These are phyloP conservation scores for Bruguiera parviflora DNA, from an alignment of 345 rosid species.

Conservation along the genomic window DNA sequence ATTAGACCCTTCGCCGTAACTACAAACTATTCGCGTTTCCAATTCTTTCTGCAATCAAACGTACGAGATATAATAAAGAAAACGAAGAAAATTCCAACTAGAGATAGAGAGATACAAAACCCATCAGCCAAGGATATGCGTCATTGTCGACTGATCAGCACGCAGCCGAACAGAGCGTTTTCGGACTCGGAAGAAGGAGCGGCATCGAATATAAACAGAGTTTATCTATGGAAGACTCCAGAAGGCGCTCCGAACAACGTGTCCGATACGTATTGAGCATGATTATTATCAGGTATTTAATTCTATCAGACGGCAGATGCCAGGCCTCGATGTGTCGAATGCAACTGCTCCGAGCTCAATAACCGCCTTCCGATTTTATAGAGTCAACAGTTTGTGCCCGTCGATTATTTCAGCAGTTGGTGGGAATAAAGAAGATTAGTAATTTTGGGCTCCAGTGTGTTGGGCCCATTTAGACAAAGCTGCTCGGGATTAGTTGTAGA, in stretches of 20 bases:
- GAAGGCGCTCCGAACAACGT: slow-evolving; percentile 2
- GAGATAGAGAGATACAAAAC: slow-evolving; percentile 6
- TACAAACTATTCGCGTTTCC: neutral
- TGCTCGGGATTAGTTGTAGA: too few relatives aligned
- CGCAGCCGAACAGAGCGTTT: neutral
- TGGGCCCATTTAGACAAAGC: too few relatives aligned
- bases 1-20: neutral
- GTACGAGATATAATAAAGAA: neutral
- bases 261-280: neutral
- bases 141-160: slow-evolving; percentile 2
- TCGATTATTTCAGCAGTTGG: too few relatives aligned
- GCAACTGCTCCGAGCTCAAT: too few relatives aligned
- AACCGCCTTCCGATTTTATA: too few relatives aligned
- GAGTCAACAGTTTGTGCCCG: too few relatives aligned
- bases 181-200: neutral
- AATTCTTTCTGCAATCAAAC: neutral
- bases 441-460: too few relatives aligned
- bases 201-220: too few relatives aligned
- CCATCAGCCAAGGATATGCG: slow-evolving; percentile 23
- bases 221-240: slow-evolving; percentile 9
- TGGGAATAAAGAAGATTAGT: too few relatives aligned
- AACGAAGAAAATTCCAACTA: neutral
- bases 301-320: too few relatives aligned
- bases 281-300: too few relatives aligned
- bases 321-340: too few relatives aligned